phyloP scores from a whole-genome alignment of 2,329 filamentous ascomycete species.

The Tolypocladium amazonense region DNA sequence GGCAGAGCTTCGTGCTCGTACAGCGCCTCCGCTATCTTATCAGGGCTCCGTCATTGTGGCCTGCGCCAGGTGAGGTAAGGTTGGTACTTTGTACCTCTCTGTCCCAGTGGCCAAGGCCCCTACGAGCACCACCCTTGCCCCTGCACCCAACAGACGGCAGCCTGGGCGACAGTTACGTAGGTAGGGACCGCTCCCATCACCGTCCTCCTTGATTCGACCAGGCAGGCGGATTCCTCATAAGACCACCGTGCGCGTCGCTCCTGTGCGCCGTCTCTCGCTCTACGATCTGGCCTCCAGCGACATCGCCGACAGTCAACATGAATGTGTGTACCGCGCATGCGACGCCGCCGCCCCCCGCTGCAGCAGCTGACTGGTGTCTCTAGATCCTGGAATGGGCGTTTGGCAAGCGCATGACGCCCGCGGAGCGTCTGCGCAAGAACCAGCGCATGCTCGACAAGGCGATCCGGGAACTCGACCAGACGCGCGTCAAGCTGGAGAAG shows the following conservation, averaged over 20 bases:
- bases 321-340: conserved; percentile 35
- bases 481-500: conserved; percentile 91
- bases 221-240: neutral
- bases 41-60: neutral
- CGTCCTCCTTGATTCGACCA: neutral
- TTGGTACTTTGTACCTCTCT: too few relatives aligned
- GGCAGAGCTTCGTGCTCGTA: conserved; percentile 11
- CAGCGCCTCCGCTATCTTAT: neutral
- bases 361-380: conserved; percentile 9
- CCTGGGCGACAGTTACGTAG: neutral
- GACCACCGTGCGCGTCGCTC: neutral
- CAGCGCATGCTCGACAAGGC: conserved; percentile 96
- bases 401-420: conserved; percentile 97
- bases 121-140: neutral
- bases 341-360: conserved; percentile 2
- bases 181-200: neutral
- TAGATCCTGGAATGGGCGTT: conserved; percentile 98
- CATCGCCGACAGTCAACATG: conserved; percentile 28
- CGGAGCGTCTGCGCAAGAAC: conserved; percentile 83
- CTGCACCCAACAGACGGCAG: neutral
- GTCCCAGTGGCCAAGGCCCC: too few relatives aligned
- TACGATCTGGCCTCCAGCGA: neutral
- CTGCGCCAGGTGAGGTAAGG: too few relatives aligned
- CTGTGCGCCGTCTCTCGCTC: neutral
- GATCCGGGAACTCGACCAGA: conserved; percentile 89